Conservation (phyloP, 371 early-diverging fungal species). For the Apophysomyces variabilis region DNA sequence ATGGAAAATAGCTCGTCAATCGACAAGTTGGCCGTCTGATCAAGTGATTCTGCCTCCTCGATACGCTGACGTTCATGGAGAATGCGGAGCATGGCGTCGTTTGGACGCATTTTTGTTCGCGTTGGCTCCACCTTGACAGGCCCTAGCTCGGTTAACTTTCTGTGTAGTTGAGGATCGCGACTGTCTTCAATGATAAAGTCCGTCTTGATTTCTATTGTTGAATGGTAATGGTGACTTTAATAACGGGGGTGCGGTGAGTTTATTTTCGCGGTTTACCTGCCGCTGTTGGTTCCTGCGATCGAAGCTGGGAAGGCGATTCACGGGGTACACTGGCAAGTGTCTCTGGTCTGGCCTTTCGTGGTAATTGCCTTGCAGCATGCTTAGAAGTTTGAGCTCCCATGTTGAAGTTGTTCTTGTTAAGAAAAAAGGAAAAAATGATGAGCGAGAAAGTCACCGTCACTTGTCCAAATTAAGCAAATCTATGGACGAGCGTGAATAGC, state of each 20-base stretch:
- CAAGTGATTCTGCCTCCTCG: constrained; percentile 32
- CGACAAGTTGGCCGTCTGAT: constrained; percentile 17
- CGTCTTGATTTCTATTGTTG: constrained; percentile 22
- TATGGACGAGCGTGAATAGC: too few species aligned
- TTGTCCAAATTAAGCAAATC: neutral
- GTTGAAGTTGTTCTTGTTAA: neutral
- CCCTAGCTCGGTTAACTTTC: constrained; percentile 38
- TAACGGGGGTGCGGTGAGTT: too few species aligned
- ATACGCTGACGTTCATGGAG: constrained; percentile 35
- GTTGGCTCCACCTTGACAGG: constrained; percentile 44
- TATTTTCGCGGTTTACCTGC: too few species aligned
- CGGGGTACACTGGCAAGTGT: constrained; percentile 31
- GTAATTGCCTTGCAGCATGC: constrained; percentile 43
- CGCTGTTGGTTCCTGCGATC: neutral
- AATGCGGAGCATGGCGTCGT: constrained; percentile 50
- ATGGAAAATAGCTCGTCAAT: constrained; percentile 41
- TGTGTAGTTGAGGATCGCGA: constrained; percentile 43
- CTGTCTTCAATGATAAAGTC: constrained; percentile 38
- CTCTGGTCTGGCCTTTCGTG: constrained; percentile 37
- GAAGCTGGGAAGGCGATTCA: constrained; percentile 37
- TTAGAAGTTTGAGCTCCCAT: constrained; percentile 54
- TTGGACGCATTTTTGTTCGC: constrained; percentile 39
- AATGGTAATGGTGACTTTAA: too few species aligned
- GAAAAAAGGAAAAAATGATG: neutral
- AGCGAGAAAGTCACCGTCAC: neutral